Percentiles rank a stretch among this genome's conserved stretches.
Conservation (phyloP, 2,329 filamentous ascomycete species). For the Alternaria novae-zelandiae region DNA sequence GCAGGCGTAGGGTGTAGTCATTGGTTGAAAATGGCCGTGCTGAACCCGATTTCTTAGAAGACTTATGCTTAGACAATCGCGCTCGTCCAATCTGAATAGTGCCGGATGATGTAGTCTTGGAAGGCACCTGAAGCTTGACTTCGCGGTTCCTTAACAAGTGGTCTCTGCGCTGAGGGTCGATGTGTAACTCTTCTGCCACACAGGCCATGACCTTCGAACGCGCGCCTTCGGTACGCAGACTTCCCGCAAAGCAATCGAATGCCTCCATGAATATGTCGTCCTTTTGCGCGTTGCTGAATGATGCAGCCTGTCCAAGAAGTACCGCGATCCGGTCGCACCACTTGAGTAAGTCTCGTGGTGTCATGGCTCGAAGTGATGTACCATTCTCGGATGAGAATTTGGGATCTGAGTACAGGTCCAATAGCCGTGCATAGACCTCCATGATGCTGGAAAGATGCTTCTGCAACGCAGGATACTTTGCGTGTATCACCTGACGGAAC, state of each 20-base stretch:
- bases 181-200: constrained; percentile 86
- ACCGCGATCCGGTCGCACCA: constrained; percentile 81
- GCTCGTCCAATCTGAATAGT: constrained; percentile 49
- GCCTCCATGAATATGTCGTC: constrained; percentile 94
- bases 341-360: constrained; percentile 83
- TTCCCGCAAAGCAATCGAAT: constrained; percentile 88
- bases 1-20: constrained; percentile 78
- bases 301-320: constrained; percentile 67
- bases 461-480: constrained; percentile 72
- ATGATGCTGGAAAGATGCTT: constrained; percentile 63
- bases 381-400: constrained; percentile 60
- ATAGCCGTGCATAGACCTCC: constrained; percentile 60
- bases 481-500: constrained; percentile 73
- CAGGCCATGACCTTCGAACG: constrained; percentile 67
- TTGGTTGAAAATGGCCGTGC: constrained; percentile 82
- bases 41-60: constrained; percentile 47
- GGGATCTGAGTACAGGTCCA: constrained; percentile 49
- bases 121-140: constrained; percentile 62
- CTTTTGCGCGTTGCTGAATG: constrained; percentile 71
- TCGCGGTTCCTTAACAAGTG: constrained; percentile 78
- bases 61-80: constrained; percentile 54
- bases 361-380: constrained; percentile 67
- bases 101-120: constrained; percentile 34
- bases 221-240: constrained; percentile 70
- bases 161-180: constrained; percentile 80